A percentile compares a stretch with the other conserved stretches of the same genome.
These are phyloP conservation scores for Didymosphaeria variabile DNA, from an alignment of 2,329 filamentous ascomycete species.

Conservation along the genomic window DNA sequence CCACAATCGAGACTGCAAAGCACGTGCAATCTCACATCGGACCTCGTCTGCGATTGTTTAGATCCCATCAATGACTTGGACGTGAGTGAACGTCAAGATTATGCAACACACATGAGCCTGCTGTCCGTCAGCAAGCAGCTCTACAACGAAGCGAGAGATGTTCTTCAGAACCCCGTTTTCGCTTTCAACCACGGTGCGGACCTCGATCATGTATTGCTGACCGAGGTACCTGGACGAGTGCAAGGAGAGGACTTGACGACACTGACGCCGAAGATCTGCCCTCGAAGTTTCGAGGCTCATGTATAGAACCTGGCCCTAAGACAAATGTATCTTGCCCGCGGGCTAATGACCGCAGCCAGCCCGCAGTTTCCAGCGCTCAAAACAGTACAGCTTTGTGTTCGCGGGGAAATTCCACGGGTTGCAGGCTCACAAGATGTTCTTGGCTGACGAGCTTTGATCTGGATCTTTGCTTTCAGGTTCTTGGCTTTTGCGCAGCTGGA, in stretches of 20 bases:
- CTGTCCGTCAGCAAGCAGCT: slow-evolving; percentile 1
- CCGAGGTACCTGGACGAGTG: neutral
- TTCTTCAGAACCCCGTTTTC: neutral
- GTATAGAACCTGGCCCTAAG: neutral
- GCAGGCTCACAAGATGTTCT: too few relatives aligned
- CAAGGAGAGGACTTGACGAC: neutral
- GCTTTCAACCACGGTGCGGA: neutral
- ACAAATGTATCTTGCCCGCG: slow-evolving; percentile 3
- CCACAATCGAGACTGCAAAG: too few relatives aligned
- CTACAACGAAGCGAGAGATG: neutral
- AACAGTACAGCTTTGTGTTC: neutral
- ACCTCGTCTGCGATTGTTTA: neutral
- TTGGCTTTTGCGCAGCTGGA: neutral
- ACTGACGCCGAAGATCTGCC: neutral
- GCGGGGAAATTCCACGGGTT: neutral
- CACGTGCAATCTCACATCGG: neutral
- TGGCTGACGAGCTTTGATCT: neutral
- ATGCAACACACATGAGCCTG: slow-evolving; percentile 1
- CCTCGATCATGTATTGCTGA: neutral
- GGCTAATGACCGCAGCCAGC: neutral
- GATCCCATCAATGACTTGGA: neutral
- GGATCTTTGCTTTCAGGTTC: slow-evolving; percentile 4
- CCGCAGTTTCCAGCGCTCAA: slow-evolving; percentile 4
- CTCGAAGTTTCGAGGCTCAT: neutral
- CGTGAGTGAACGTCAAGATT: neutral